Evolutionary conservation across 2,329 filamentous ascomycete species (phyloP).

Genomic region (Botryotinia calthae): DNA sequence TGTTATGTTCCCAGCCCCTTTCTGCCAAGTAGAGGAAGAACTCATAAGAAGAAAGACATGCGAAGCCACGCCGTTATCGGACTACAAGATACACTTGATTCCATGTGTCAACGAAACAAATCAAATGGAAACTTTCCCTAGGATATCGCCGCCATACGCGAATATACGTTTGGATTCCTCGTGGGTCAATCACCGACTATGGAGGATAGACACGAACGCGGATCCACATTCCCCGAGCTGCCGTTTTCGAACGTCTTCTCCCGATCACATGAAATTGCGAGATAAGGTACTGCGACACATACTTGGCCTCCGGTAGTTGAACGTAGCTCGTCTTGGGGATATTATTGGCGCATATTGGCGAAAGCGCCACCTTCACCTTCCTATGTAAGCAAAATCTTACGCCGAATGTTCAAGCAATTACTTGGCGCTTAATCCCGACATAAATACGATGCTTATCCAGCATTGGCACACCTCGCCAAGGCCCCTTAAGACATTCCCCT

Average conservation of each 20-base stretch:
- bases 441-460: neutral
- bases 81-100: neutral
- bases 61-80: neutral
- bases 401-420: neutral
- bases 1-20: neutral
- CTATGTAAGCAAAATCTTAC: neutral
- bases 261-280: neutral
- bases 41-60: neutral
- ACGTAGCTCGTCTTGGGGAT: neutral
- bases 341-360: conserved; percentile 10
- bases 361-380: conserved; percentile 13
- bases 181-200: neutral
- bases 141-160: neutral
- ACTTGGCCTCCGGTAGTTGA: neutral
- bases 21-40: neutral
- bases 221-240: neutral
- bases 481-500: neutral
- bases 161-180: neutral
- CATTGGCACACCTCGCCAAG: conserved; percentile 4
- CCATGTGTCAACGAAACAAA: neutral
- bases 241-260: neutral
- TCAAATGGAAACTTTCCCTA: neutral
- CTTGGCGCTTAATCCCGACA: neutral
- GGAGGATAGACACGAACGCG: neutral
- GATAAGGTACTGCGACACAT: neutral